A percentile compares a stretch with the other conserved stretches of the same genome.
phyloP scores from a whole-genome alignment of 2,329 filamentous ascomycete genomes.

The Neofusicoccum parvum region DNA sequence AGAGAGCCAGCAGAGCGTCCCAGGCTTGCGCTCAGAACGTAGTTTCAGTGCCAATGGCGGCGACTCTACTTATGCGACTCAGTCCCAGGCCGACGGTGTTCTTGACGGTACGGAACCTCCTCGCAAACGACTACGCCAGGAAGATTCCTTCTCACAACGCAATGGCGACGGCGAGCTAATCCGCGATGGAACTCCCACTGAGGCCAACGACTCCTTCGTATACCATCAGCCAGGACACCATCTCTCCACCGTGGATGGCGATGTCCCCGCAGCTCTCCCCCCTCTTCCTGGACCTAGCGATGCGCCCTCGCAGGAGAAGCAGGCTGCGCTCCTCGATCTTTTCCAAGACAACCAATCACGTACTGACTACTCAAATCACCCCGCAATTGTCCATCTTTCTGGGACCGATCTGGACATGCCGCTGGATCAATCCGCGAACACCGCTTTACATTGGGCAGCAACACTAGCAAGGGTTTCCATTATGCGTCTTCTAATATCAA shows the following conservation, averaged over 20 bases:
- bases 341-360: slow-evolving; percentile 56
- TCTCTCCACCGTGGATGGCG: slow-evolving; percentile 49
- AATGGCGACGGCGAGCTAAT: slow-evolving; percentile 60
- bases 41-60: slow-evolving; percentile 62
- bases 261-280: slow-evolving; percentile 62
- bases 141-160: slow-evolving; percentile 40
- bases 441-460: slow-evolving; percentile 93
- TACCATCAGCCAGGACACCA: slow-evolving; percentile 57
- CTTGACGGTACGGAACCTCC: slow-evolving; percentile 71
- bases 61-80: slow-evolving; percentile 72
- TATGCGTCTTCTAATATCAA: slow-evolving; percentile 76
- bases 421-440: slow-evolving; percentile 86
- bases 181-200: slow-evolving; percentile 70
- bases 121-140: slow-evolving; percentile 69
- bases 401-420: slow-evolving; percentile 87
- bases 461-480: slow-evolving; percentile 85
- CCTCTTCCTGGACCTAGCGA: slow-evolving; percentile 63
- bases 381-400: slow-evolving; percentile 74
- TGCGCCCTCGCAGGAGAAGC: slow-evolving; percentile 75
- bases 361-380: slow-evolving; percentile 72
- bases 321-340: slow-evolving; percentile 77
- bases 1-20: slow-evolving; percentile 79
- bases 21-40: slow-evolving; percentile 72
- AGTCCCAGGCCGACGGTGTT: slow-evolving; percentile 22
- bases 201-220: slow-evolving; percentile 77